Percentiles rank a stretch among this genome's conserved stretches.
Conservation (phyloP, 176 grass and related monocot genomes). For the Oryza meridionalis region DNA sequence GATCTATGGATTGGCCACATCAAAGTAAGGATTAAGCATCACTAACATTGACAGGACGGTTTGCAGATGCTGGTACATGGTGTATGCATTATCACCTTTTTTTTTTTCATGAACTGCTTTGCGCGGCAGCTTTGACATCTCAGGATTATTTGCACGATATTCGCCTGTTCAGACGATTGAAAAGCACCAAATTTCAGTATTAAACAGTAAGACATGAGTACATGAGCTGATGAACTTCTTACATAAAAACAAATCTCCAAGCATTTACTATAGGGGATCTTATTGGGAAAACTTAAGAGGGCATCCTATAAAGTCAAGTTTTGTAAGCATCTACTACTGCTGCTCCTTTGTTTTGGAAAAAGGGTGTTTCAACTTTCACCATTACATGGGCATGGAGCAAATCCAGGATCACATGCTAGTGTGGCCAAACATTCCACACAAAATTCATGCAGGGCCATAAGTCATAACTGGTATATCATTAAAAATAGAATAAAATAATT, state of each 20-base stretch:
- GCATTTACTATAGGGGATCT: neutral
- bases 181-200: slow-evolving; percentile 13
- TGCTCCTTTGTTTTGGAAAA: too few relatives aligned
- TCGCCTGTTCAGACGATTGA: slow-evolving; percentile 61
- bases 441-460: neutral
- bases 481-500: neutral
- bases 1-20: slow-evolving; percentile 1
- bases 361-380: too few relatives aligned
- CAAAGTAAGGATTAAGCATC: slow-evolving; percentile 36
- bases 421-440: neutral
- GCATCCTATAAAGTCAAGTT: too few relatives aligned
- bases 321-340: too few relatives aligned
- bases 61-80: slow-evolving; percentile 91
- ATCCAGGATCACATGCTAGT: neutral
- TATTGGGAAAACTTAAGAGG: too few relatives aligned
- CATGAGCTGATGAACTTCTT: neutral
- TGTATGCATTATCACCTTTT: slow-evolving; percentile 77
- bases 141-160: slow-evolving; percentile 98
- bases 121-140: slow-evolving; percentile 96
- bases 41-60: slow-evolving; percentile 96
- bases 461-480: neutral
- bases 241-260: slow-evolving; percentile 33
- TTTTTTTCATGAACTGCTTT: slow-evolving; percentile 89
- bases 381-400: too few relatives aligned
- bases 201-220: neutral